Base-by-base conservation (phyloP, 1,284 basidiomycete species). In the Tylopilus orsonianus region DNA sequence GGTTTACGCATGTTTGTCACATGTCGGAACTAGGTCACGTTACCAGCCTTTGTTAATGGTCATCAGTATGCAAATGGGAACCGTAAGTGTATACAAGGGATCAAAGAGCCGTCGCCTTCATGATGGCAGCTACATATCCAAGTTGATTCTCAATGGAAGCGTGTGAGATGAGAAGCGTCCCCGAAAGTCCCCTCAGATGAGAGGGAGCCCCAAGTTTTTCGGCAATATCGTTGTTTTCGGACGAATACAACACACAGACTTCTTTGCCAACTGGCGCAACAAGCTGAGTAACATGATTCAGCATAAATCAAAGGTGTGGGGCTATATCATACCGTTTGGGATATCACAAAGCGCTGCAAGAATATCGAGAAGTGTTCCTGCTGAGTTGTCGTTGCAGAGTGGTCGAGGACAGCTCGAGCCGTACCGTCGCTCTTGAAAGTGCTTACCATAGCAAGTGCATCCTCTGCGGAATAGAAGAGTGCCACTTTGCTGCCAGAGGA, bases 181-280 rank as follows among this genome's bases (percentile, higher is more conserved):
- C 54, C n/a, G 60, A 50, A 26, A 71, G 59, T 23, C 70, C 72
- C 19, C 55, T 56, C n/a, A 74, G 56, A 18, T 58, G 39, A 2
- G 44, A 9, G 1, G 71, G 65, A n/a, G 66, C 46, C 13, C 53
- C 59, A 2, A 85, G 67, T 41, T 71, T 71, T 53, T 78, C 73
- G 19, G 70, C 65, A 23, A 79, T 61, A 22, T 66, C 54, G 14
- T 57, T 44, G 49, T 74, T 78, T 46, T 69, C 68, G 8, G 80
- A 77, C 13, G 79, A 76, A 47, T 76, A 82, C 52, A 83, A 74
- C 7, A 74, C 78, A 24, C 81, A 67, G 16, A 79, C 65, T 40
- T 75, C 72, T 26, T 61, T 56, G 4, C 75, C 78, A 26, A 70
- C 71, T 54, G 77, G 71, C 9, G 72, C 71, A 27, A 83, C 66